Base-by-base conservation (phyloP, 345 rosid species). In the Syzygium oleosum region DNA sequence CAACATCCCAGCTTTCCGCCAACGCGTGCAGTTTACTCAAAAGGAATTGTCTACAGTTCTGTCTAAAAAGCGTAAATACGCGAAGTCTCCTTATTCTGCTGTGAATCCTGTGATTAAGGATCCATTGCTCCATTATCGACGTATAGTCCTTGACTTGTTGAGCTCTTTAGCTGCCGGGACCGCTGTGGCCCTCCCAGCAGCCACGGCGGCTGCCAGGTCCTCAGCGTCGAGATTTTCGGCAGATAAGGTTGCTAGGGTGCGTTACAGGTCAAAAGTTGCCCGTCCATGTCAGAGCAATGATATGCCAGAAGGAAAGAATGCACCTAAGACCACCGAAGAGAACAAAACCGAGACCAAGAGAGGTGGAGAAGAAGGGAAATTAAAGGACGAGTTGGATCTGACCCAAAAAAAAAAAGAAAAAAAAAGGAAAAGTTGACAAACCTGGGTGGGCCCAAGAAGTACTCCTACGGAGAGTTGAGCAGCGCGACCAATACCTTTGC, bases 51-150 rank as follows among this genome's bases (percentile, higher is more conserved):
- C 92, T 46, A 86, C 95, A 29, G 95, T 91, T 68, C 86, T 80
- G 88, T 94, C 51, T 91, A 90, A 85, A 92, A 95, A 7, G 98
- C 95, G 6, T 96, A 96, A 84, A 94, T 90, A 85, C 93, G 91
- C 94, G 0, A 96, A 95, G 90, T 88, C 94, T 1, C 98, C 43
- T 41, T 41, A 96, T 91, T 95, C 99, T 56, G 94, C 99, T 0
- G 95, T 95, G 84, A 85, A 41, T 41, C 43, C 95, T 17, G 97
- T 96, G 29, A 92, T 95, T 41, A 41, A 41, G 43, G 43, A 41
- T 52, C 99, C 98, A 11, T 86, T 96, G 85, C 95, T 95, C 89
- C 98, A 96, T 77, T 98, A 95, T 84, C 97, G 95, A 77, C 97
- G 99, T 31, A 86, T 95, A 80, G 23, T 97, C 31, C 96, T 98